Conservation (phyloP, 2,329 filamentous ascomycete species). For the Aspergillus intermedius region DNA sequence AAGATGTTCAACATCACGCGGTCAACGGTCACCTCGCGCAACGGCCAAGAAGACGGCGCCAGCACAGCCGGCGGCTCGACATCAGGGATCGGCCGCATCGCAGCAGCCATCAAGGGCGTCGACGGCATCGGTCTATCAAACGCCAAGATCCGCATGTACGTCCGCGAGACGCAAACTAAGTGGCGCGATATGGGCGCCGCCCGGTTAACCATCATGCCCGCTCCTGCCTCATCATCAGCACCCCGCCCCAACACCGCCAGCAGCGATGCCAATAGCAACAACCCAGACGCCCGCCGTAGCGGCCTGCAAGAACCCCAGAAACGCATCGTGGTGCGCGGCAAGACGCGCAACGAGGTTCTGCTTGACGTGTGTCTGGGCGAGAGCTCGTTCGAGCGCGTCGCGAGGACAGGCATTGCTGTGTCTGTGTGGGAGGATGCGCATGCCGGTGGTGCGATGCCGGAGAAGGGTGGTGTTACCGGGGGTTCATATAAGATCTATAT, state of each 20-base stretch:
- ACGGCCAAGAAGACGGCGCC: slow-evolving; percentile 46
- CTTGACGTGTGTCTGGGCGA: slow-evolving; percentile 81
- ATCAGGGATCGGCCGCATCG: slow-evolving; percentile 49
- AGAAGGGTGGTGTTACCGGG: slow-evolving; percentile 53
- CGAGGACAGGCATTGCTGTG: slow-evolving; percentile 77
- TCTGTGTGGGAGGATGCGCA: slow-evolving; percentile 78
- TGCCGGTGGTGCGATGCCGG: slow-evolving; percentile 48
- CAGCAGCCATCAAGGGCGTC: slow-evolving; percentile 43
- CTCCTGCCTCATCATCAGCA: slow-evolving; percentile 30
- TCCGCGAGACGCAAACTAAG: slow-evolving; percentile 65
- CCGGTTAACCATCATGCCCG: slow-evolving; percentile 69
- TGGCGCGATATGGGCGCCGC: slow-evolving; percentile 92
- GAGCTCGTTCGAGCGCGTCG: slow-evolving; percentile 76
- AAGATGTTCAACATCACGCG: slow-evolving; percentile 76
- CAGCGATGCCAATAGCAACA: slow-evolving; percentile 15
- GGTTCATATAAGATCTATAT: slow-evolving; percentile 57
- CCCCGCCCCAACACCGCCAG: slow-evolving; percentile 48
- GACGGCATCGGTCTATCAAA: slow-evolving; percentile 62
- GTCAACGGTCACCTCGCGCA: slow-evolving; percentile 62
- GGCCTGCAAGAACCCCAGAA: slow-evolving; percentile 66
- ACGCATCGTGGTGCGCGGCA: slow-evolving; percentile 70
- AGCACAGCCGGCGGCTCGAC: slow-evolving; percentile 54
- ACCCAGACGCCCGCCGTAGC: slow-evolving; percentile 29
- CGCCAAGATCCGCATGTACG: slow-evolving; percentile 78
- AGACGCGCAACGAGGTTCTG: slow-evolving; percentile 60